A percentile compares a stretch with the other conserved stretches of the same genome.
phyloP scores from a whole-genome alignment of 768 basidiomycete species.

The Cystobasidium tubakii region DNA sequence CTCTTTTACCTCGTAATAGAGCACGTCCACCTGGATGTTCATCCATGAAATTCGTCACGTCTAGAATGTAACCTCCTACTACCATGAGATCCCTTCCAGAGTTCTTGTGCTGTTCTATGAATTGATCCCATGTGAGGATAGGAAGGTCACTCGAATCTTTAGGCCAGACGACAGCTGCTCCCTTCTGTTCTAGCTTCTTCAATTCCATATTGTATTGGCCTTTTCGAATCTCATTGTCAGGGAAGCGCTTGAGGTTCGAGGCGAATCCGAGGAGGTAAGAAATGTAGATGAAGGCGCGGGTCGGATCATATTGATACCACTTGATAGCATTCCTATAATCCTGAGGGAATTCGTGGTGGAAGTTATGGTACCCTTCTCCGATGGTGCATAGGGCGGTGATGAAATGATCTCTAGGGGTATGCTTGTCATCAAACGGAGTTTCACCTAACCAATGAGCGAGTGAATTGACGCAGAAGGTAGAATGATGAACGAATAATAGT shows the following conservation, averaged over 20 bases:
- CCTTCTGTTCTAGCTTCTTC: constrained; percentile 34
- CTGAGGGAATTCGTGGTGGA: constrained; percentile 71
- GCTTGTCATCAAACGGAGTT: constrained; percentile 72
- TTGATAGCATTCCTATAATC: constrained; percentile 69
- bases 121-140: constrained; percentile 72
- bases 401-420: constrained; percentile 66
- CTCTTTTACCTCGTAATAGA: constrained; percentile 59
- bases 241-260: constrained; percentile 74
- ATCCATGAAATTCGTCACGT: constrained; percentile 65
- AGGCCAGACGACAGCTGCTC: constrained; percentile 50
- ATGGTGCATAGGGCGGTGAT: constrained; percentile 75
- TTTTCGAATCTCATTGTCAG: constrained; percentile 79
- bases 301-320: constrained; percentile 48
- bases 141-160: constrained; percentile 58
- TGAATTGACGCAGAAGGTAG: constrained; percentile 83
- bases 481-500: constrained; percentile 73
- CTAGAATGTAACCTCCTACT: constrained; percentile 80
- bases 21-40: constrained; percentile 72
- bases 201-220: constrained; percentile 55
- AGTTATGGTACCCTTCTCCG: constrained; percentile 85
- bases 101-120: constrained; percentile 62
- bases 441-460: constrained; percentile 78
- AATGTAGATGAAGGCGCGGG: constrained; percentile 60
- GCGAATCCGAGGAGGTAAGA: constrained; percentile 65
- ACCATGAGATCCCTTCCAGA: constrained; percentile 59